phyloP scores from a whole-genome alignment of 2,329 filamentous ascomycete species.

The Sporothrix inflata region DNA sequence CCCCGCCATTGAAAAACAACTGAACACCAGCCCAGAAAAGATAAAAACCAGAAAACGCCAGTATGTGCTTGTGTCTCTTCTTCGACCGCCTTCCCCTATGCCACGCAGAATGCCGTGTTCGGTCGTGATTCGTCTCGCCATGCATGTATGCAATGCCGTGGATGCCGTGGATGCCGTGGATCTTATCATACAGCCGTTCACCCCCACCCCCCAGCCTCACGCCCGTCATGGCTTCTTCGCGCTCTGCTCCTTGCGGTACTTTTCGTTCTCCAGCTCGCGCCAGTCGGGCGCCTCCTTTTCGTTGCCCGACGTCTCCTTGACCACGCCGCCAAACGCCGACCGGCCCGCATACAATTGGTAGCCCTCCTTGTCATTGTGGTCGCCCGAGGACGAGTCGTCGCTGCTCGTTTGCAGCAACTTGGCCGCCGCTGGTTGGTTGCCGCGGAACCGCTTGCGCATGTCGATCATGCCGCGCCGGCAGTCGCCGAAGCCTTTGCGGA shows the following conservation, averaged over 20 bases:
- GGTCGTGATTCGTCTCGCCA: not conserved
- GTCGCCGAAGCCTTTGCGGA: slow-evolving; percentile 89
- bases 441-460: slow-evolving; percentile 97
- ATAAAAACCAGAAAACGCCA: not conserved
- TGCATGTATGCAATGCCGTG: slow-evolving; percentile 5
- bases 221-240: slow-evolving; percentile 35
- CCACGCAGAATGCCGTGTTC: too few species aligned
- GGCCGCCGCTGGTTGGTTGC: slow-evolving; percentile 82
- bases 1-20: not conserved
- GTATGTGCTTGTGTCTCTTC: slow-evolving; percentile 6
- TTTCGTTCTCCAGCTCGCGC: slow-evolving; percentile 67
- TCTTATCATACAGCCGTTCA: not conserved
- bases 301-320: slow-evolving; percentile 68
- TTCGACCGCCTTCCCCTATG: not conserved
- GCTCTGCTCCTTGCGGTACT: slow-evolving; percentile 50
- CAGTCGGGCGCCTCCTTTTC: slow-evolving; percentile 64
- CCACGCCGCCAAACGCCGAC: slow-evolving; percentile 67
- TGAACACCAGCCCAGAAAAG: not conserved
- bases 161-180: not conserved
- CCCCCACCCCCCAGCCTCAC: not conserved
- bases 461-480: slow-evolving; percentile 97
- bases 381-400: slow-evolving; percentile 51
- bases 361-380: slow-evolving; percentile 54
- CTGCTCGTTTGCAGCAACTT: slow-evolving; percentile 47
- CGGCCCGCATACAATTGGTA: slow-evolving; percentile 81